Percentiles rank a stretch among this genome's conserved stretches.
These are phyloP conservation scores for Fusarium sp. DNA, from an alignment of 2,329 filamentous ascomycete species.

Conservation along the genomic window DNA sequence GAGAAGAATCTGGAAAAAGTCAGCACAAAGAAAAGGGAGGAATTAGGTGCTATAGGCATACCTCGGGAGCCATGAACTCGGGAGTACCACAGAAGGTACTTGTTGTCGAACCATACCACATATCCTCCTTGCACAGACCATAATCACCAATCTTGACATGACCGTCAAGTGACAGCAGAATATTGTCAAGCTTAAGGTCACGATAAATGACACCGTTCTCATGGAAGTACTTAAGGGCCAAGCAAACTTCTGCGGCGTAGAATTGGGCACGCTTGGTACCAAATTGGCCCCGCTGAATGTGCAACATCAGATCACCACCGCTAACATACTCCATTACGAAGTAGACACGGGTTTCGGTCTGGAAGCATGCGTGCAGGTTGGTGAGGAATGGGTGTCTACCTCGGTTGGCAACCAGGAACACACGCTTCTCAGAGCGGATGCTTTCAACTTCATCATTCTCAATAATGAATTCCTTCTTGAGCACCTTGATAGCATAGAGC, in stretches of 20 bases:
- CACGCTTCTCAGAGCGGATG: constrained; percentile 95
- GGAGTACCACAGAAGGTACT: constrained; percentile 99
- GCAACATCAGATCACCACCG: constrained; percentile 97
- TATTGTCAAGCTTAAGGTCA: constrained; percentile 93
- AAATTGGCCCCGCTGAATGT: constrained; percentile 97
- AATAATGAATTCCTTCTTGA: constrained; percentile 99
- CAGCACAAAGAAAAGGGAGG: constrained; percentile 39
- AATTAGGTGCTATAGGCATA: constrained; percentile 51
- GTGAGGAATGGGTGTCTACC: constrained; percentile 96
- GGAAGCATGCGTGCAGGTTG: constrained; percentile 96
- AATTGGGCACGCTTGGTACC: constrained; percentile 98
- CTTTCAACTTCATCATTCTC: constrained; percentile 99
- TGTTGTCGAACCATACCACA: constrained; percentile 98
- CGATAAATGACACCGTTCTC: constrained; percentile 99
- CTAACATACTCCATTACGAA: constrained; percentile 99
- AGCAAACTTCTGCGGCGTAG: constrained; percentile 95
- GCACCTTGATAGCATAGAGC: constrained; percentile 96
- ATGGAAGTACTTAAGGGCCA: constrained; percentile 98
- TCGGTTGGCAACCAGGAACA: constrained; percentile 96
- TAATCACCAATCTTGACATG: constrained; percentile 99
- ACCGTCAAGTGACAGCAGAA: constrained; percentile 91
- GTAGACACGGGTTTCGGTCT: constrained; percentile 97
- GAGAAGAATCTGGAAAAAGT: constrained; percentile 76
- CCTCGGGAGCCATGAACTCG: constrained; percentile 99
- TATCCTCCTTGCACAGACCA: constrained; percentile 98